A percentile compares a stretch with the other conserved stretches of the same genome.
These are phyloP conservation scores for Plectosphaerella plurivora DNA, from an alignment of 2,329 filamentous ascomycete species.

Conservation along the genomic window DNA sequence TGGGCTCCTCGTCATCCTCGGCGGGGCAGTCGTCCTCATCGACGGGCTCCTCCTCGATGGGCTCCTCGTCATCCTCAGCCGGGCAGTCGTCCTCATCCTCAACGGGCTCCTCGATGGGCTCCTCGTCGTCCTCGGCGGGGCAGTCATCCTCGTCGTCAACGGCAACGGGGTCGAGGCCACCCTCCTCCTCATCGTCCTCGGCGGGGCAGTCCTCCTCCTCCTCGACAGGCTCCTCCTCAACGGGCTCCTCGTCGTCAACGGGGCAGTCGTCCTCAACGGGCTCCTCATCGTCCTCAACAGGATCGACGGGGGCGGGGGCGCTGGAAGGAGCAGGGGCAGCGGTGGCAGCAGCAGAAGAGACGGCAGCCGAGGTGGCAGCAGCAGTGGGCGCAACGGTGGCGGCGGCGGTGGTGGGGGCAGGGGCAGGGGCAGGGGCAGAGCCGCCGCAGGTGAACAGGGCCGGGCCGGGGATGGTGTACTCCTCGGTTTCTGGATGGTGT, in stretches of 20 bases:
- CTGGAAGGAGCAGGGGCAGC: constrained; percentile 3
- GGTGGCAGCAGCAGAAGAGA: neutral
- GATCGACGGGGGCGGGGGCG: neutral
- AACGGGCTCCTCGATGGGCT: neutral
- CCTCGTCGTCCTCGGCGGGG: constrained; percentile 6
- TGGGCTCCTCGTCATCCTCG: neutral
- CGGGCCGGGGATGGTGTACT: constrained; percentile 43
- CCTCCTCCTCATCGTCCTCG: constrained; percentile 3
- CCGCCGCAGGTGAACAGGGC: constrained; percentile 40
- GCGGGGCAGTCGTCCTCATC: neutral
- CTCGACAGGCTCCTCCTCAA: neutral
- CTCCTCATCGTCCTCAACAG: neutral
- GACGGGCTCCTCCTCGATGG: neutral
- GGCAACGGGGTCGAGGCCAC: neutral
- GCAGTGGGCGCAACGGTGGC: constrained; percentile 2
- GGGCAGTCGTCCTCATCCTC: constrained; percentile 1
- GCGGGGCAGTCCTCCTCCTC: neutral
- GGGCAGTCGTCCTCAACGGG: constrained; percentile 8
- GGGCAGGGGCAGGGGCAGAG: constrained; percentile 3
- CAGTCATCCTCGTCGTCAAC: constrained; percentile 9
- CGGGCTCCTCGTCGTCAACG: constrained; percentile 6
- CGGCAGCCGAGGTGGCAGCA: neutral
- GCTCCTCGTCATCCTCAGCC: neutral
- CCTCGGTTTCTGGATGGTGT: constrained; percentile 31
- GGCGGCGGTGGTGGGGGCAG: constrained; percentile 2